These are phyloP conservation scores for Polyplosphaeria fusca DNA, from an alignment of 495 filamentous ascomycete species.

Conservation along the genomic window DNA sequence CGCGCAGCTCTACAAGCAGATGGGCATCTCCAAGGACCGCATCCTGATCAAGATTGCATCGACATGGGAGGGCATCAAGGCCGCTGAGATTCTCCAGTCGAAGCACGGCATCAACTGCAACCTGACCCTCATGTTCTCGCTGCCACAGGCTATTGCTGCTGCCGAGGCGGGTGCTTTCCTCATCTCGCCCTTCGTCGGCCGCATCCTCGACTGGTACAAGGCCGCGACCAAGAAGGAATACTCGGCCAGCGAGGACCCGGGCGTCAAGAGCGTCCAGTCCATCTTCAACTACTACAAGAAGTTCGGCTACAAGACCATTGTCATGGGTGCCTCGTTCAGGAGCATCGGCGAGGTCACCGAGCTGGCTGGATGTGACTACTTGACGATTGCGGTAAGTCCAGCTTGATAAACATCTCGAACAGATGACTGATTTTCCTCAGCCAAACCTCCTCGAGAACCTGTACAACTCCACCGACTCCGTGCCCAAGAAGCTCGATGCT, in stretches of 20 bases:
- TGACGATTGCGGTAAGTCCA: constrained; percentile 84
- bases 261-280: constrained; percentile 88
- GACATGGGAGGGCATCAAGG: constrained; percentile 96
- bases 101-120: constrained; percentile 96
- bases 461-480: constrained; percentile 68
- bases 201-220: constrained; percentile 99
- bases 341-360: constrained; percentile 95
- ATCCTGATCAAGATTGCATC: constrained; percentile 89
- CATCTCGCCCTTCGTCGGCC: constrained; percentile 98
- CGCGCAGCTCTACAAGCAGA: constrained; percentile 79
- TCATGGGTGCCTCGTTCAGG: constrained; percentile 99
- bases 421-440: constrained; percentile 42
- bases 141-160: constrained; percentile 89
- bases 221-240: constrained; percentile 90
- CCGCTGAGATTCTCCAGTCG: constrained; percentile 87
- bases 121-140: constrained; percentile 98
- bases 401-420: neutral
- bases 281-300: constrained; percentile 99
- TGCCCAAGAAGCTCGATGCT: constrained; percentile 91
- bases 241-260: constrained; percentile 83
- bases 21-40: constrained; percentile 88
- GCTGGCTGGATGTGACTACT: constrained; percentile 95
- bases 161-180: constrained; percentile 97
- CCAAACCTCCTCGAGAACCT: constrained; percentile 93
- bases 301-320: constrained; percentile 95